Base-by-base conservation (phyloP, 805 yeast genomes). In the Grigorovia transvaalensis region DNA sequence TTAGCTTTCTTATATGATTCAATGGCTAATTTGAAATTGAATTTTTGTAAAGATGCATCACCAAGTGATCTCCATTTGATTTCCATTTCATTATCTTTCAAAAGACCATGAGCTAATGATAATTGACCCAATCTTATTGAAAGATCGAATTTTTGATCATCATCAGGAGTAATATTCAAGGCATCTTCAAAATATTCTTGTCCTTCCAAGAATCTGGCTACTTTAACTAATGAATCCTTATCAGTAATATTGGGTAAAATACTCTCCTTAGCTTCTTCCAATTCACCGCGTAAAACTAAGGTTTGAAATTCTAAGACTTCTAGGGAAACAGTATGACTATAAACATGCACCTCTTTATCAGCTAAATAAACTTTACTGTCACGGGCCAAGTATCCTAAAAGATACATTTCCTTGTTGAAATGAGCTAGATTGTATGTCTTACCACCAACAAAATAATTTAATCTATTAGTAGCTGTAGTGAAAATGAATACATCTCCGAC, bases 401-500 rank as follows among this genome's bases (percentile, higher is more conserved):
- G 72, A 67, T 84, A 93, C 79, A 84, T 83, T 53, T 85, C 81
- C 67, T 83, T 87, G 64, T 93, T 96, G 63, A 85, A 90, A 73
- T 93, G 98, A 40, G 91, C 89, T 69, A 93, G 79, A 65, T 89
- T 93, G 68, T 88, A 88, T 23, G 86, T 82, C 63, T 89, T 87
- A 43, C 95, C 95, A 61, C 99, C 99, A 54, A 93, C 98, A 56
- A 89, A 79, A 68, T 93, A 93, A 71, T 90, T 91, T 64, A 93
- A 76, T 69, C 98, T 81, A 71, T 89, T 88, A 23, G 95, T 76
- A 18, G 81, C 64, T 2, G 97, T 88, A 15, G 97, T 88, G 73
- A 85, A 93, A 50, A 93, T 80, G 67, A 91, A 90, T 46, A 93
- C 97, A 72, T 93, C 98, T 58, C 98, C 99, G 61, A 90, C 89